These are phyloP conservation scores for Rosa multiflora DNA, from an alignment of 306 rosid species.

Conservation along the genomic window DNA sequence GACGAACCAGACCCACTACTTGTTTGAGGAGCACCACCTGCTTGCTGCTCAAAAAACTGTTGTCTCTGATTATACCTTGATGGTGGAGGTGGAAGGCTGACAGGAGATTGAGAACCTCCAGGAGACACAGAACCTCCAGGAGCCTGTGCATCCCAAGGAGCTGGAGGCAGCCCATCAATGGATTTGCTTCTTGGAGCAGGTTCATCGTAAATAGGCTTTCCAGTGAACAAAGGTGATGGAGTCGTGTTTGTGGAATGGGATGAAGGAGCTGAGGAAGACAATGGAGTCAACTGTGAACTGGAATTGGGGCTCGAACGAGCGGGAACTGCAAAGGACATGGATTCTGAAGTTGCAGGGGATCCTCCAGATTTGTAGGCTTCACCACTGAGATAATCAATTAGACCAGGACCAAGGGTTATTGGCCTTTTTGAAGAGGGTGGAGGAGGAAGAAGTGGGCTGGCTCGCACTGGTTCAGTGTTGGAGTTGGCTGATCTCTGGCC, in stretches of 20 bases:
- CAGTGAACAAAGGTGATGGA: constrained; percentile 37
- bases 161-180: constrained; percentile 58
- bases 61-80: constrained; percentile 72
- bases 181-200: constrained; percentile 56
- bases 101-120: constrained; percentile 35
- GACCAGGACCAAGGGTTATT: constrained; percentile 47
- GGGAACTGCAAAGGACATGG: constrained; percentile 41
- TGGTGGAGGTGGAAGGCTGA: constrained; percentile 76
- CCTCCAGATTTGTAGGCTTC: constrained; percentile 69
- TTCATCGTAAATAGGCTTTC: constrained; percentile 65
- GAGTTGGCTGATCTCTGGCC: constrained; percentile 56
- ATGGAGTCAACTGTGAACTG: constrained; percentile 33
- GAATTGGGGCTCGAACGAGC: constrained; percentile 42
- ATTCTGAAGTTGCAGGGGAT: constrained; percentile 37
- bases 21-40: constrained; percentile 32
- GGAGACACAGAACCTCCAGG: constrained; percentile 18
- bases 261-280: constrained; percentile 45
- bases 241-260: constrained; percentile 35
- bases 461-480: constrained; percentile 40
- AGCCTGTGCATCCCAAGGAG: constrained; percentile 66
- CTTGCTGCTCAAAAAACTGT: constrained; percentile 65
- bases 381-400: constrained; percentile 90
- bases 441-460: constrained; percentile 67
- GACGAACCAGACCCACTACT: constrained; percentile 64
- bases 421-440: constrained; percentile 81